A percentile compares a stretch with the other conserved stretches of the same genome.
Conservation (phyloP, 2,329 filamentous ascomycete genomes). For the Arthrobotrys sinensis region DNA sequence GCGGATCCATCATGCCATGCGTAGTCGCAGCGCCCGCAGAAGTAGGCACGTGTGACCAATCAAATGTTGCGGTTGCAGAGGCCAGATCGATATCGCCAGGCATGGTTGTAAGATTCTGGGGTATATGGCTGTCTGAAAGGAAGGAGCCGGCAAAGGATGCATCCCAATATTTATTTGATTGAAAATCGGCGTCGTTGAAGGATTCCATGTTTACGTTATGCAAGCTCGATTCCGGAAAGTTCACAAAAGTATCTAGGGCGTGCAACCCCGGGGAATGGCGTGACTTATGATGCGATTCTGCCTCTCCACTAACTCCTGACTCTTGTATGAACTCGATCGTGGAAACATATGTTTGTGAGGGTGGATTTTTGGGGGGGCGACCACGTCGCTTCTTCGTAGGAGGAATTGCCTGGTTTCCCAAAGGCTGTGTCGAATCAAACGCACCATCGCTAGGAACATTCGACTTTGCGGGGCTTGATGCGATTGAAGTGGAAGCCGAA, state of each 20-base stretch:
- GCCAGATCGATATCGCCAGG: constrained; percentile 45
- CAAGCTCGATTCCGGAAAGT: constrained; percentile 30
- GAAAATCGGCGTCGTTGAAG: constrained; percentile 47
- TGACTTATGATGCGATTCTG: constrained; percentile 10
- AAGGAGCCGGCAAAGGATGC: constrained; percentile 46
- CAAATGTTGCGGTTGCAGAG: constrained; percentile 46
- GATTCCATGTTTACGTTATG: constrained; percentile 34
- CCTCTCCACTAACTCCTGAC: constrained; percentile 17
- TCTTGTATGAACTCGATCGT: constrained; percentile 53
- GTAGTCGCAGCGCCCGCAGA: constrained; percentile 20
- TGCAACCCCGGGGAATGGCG: constrained; percentile 38
- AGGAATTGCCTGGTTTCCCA: constrained; percentile 17
- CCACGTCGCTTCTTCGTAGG: constrained; percentile 50
- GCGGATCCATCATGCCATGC: constrained; percentile 38
- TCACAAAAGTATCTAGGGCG: constrained; percentile 44
- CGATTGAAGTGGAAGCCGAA: constrained; percentile 47
- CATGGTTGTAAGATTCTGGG: constrained; percentile 32
- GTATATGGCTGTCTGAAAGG: constrained; percentile 41
- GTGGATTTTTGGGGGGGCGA: constrained; percentile 54
- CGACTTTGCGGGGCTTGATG: constrained; percentile 45
- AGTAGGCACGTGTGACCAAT: constrained; percentile 48
- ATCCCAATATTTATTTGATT: constrained; percentile 54
- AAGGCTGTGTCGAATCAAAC: background rate
- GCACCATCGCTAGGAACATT: constrained; percentile 26
- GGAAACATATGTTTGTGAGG: constrained; percentile 28